Evolutionary conservation across 129 eudicot species (phyloP).

Genomic region (Kitagawia praeruptora): DNA sequence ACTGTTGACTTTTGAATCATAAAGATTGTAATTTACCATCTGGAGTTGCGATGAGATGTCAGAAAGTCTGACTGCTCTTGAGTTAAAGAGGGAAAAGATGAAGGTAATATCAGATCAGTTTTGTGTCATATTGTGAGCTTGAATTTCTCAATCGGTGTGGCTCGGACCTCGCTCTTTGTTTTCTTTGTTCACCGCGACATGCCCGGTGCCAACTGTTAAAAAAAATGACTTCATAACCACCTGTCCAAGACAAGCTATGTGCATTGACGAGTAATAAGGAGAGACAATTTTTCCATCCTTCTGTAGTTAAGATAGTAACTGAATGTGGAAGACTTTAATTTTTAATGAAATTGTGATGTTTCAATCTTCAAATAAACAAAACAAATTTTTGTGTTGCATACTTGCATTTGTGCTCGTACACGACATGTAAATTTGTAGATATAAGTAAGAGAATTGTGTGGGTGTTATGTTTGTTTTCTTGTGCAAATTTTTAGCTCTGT

Average conservation of each 20-base stretch:
- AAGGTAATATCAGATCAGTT: neutral
- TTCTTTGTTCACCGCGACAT: neutral
- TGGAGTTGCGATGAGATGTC: neutral
- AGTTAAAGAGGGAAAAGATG: neutral
- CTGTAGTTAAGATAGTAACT: neutral
- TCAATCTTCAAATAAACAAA: neutral
- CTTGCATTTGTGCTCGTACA: neutral
- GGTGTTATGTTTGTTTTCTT: neutral
- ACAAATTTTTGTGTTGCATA: neutral
- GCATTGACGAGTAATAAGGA: neutral
- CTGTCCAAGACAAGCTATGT: neutral
- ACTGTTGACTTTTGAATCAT: neutral
- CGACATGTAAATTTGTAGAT: neutral
- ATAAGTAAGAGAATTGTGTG: neutral
- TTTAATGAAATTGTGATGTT: neutral
- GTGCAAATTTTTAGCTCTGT: neutral
- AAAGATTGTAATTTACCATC: neutral
- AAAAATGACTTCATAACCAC: neutral
- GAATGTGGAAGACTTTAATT: neutral
- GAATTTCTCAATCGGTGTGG: neutral
- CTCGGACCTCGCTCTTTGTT: neutral
- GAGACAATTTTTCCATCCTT: neutral
- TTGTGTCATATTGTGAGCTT: neutral
- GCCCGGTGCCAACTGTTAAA: neutral
- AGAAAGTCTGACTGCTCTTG: neutral